Conservation (phyloP, 73 alveolate genomes). For the Tetrahymena thermophila region DNA sequence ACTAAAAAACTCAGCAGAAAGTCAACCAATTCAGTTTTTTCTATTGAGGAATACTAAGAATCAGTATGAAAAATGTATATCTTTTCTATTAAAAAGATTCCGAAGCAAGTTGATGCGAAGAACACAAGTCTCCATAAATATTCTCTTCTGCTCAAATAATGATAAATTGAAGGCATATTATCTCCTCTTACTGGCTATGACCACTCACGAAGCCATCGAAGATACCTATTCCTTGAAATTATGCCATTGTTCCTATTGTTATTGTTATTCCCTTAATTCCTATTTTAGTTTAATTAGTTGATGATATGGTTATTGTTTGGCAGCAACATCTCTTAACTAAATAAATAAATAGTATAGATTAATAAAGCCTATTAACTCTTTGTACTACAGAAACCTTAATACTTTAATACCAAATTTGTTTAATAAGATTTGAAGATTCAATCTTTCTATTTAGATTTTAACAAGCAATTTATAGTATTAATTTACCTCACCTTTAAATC, state of each 20-base stretch:
- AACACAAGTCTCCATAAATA: background rate
- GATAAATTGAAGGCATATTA: background rate
- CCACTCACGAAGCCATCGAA: background rate
- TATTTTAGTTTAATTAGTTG: background rate
- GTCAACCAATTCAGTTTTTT: background rate
- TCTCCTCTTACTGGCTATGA: background rate
- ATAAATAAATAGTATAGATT: no score
- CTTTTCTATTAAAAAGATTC: background rate
- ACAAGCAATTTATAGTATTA: background rate
- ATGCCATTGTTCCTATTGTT: background rate
- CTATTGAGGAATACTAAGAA: background rate
- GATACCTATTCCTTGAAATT: background rate
- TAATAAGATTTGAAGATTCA: background rate
- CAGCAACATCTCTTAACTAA: background rate
- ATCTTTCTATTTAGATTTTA: no score
- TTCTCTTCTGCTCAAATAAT: background rate
- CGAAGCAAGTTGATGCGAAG: background rate
- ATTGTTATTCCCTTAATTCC: background rate
- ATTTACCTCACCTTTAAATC: background rate
- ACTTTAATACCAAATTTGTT: background rate
- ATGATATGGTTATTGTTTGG: background rate
- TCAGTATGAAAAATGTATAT: background rate
- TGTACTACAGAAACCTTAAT: background rate
- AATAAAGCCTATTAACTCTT: background rate
- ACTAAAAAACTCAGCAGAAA: background rate